phyloP scores from a whole-genome alignment of 2,329 filamentous ascomycete species.

The Chrysosporium queenslandicum region DNA sequence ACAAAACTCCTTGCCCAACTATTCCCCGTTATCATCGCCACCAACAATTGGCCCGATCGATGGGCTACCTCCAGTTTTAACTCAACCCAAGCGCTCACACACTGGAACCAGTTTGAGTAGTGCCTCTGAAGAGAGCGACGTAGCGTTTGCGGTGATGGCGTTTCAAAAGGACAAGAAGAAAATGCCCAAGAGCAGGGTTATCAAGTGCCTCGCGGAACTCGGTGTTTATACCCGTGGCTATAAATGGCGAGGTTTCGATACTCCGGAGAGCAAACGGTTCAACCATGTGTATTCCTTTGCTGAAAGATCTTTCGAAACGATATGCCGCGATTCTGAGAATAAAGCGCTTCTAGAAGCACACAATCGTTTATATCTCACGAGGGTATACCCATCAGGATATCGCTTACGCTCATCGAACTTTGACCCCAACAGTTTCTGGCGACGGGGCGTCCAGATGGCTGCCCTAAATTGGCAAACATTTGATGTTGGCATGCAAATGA shows the following conservation, averaged over 20 bases:
- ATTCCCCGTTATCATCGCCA: slow-evolving; percentile 41
- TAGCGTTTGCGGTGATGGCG: slow-evolving; percentile 43
- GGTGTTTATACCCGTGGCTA: slow-evolving; percentile 69
- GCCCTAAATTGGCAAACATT: slow-evolving; percentile 98
- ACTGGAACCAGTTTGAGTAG: slow-evolving; percentile 48
- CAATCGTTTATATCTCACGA: slow-evolving; percentile 84
- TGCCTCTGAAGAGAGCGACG: slow-evolving; percentile 69
- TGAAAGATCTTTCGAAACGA: slow-evolving; percentile 74
- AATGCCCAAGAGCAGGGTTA: slow-evolving; percentile 69
- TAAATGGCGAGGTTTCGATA: slow-evolving; percentile 74
- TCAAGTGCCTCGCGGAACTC: slow-evolving; percentile 69
- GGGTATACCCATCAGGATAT: slow-evolving; percentile 78
- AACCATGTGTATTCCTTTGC: slow-evolving; percentile 96
- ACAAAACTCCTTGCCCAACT: slow-evolving; percentile 39
- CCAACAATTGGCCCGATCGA: slow-evolving; percentile 45
- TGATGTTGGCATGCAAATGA: slow-evolving; percentile 89
- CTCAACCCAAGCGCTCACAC: slow-evolving; percentile 44
- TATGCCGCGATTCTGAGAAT: slow-evolving; percentile 63
- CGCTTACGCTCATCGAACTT: slow-evolving; percentile 87
- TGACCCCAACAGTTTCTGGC: slow-evolving; percentile 87
- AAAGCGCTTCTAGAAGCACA: slow-evolving; percentile 76
- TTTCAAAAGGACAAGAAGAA: slow-evolving; percentile 49
- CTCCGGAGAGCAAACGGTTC: slow-evolving; percentile 67
- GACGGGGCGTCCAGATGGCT: slow-evolving; percentile 92
- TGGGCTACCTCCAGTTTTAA: slow-evolving; percentile 31